Base-by-base conservation (phyloP, 164 flowering plant species). In the Magnolia sinica region DNA sequence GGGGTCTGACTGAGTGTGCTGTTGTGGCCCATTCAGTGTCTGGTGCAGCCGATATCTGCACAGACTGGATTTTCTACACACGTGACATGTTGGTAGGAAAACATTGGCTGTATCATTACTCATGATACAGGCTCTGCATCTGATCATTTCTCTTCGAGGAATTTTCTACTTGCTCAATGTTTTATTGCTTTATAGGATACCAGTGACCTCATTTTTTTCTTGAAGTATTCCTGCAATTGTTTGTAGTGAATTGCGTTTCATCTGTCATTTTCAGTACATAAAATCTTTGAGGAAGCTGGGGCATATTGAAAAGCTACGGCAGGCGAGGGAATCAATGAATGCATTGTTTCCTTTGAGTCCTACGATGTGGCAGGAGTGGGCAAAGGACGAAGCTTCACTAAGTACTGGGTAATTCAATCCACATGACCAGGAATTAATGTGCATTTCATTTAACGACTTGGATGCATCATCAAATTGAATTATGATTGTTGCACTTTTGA, bases 281-380 rank as follows among this genome's bases (percentile, higher is more conserved):
- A 88, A 78, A 75, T 72, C 82, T 65, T 50, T 96, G 80, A 87
- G 98, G 87, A 92, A 85, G 78, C 79, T 81, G 74, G 92, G 95
- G 11, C 85, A 88, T 8, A 71, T 93, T 19, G 92, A 94, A 58
- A 92, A 94, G 88, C 86, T 96, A 51, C 84, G 93, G 51, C 63
- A 82, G 74, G 98, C 98, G 1, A 91, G 98, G 85, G 96, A 93
- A 77, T 76, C 91, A 9, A 96, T 96, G 99, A 88, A 79, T 64
- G 83, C 78, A 4, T 11, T 92, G 11, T 94, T 91, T 71, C 98
- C 98, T 3, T 73, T 96, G 65, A 88, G 83, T 24, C 90, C 99
- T 29, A 58, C 81, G 7, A 86, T 96, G 98, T 96, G 99, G 98
- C 92, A 74, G 79, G 96, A 96, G 73, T 96, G 98, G 99, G 85